Base-by-base conservation (phyloP, 768 basidiomycete genomes). In the Russula emetica region DNA sequence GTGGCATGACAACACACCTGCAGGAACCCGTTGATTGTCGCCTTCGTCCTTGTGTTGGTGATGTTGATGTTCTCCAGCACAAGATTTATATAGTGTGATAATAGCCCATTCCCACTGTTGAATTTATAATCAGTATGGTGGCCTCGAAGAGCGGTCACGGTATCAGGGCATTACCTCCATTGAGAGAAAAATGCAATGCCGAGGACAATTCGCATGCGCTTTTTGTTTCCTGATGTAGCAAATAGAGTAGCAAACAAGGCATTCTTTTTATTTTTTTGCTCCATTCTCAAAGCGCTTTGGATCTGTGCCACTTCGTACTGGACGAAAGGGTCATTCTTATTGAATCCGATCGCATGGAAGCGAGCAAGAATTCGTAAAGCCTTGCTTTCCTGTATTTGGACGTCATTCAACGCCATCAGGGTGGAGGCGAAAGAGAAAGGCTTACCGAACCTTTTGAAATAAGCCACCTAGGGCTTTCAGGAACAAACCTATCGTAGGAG, bases 81-180 rank as follows among this genome's bases (percentile, higher is more conserved):
- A 18, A 86, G 74, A 66, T 86, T 83, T 67, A 91, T 87, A 70
- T 90, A 91, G 72, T 86, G 88, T 1, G 85, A 86, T 1, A 88
- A 82, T 36, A 89, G 74, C 18, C 86, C 87, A 58, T 87, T 88
- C 1, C 86, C 86, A 56, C 85, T 84, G 60, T 38, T 54, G 18
- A n/a, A 49, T 40, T 14, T 47, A 28, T 34, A 26, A 30, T 60
- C 24, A 60, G 28, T 47, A 49, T 36, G 40, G 13, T 14, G 28
- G n/a, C 13, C 47, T 26, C 11, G 10, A 51, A 52, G 22, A 28
- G 36, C 13, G 36, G 36, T 13, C 36, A 47, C 22, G 5, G 30
- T 30, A 22, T 26, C 61, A 42, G n/a, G 28, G 2, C 58, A 76
- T 49, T 58, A 84, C 83, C 83, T 85, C 89, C 87, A 90, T 65